Percentiles rank a stretch among this genome's conserved stretches.
Evolutionary conservation across 208 protist species (phyloP).

Genomic region (Borovskyia barvae): DNA sequence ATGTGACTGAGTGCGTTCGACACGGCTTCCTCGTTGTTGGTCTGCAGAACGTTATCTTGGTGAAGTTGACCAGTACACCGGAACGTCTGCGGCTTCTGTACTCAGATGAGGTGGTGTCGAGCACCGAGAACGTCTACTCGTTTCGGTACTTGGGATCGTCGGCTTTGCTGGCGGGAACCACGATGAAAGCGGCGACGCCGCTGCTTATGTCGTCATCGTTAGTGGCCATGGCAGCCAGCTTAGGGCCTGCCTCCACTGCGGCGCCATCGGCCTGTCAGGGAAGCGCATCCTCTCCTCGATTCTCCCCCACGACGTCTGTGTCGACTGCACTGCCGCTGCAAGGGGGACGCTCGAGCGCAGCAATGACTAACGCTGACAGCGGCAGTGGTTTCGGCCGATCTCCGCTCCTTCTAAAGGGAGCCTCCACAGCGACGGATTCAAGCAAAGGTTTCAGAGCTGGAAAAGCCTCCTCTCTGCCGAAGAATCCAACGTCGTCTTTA

Average conservation of each 20-base stretch:
- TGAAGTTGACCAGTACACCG: slow-evolving; percentile 55
- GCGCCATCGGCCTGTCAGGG: background rate
- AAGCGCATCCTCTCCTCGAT: too few relatives aligned
- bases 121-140: slow-evolving; percentile 78
- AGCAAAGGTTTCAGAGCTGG: too few relatives aligned
- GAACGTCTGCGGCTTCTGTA: slow-evolving; percentile 69
- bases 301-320: too few relatives aligned
- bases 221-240: slow-evolving; percentile 15
- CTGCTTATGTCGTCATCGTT: slow-evolving; percentile 26
- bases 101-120: slow-evolving; percentile 61
- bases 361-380: too few relatives aligned
- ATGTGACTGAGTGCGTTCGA: slow-evolving; percentile 75
- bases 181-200: slow-evolving; percentile 38
- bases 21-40: slow-evolving; percentile 83
- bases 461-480: too few relatives aligned
- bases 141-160: slow-evolving; percentile 77
- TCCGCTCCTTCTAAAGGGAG: too few relatives aligned
- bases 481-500: too few relatives aligned
- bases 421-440: too few relatives aligned
- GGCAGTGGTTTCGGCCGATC: too few relatives aligned
- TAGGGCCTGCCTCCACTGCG: background rate
- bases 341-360: too few relatives aligned
- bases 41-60: slow-evolving; percentile 51
- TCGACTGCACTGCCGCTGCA: too few relatives aligned
- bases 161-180: slow-evolving; percentile 34